Evolutionary conservation across 768 basidiomycete genomes (phyloP).

Genomic region (Suillus variegatus): DNA sequence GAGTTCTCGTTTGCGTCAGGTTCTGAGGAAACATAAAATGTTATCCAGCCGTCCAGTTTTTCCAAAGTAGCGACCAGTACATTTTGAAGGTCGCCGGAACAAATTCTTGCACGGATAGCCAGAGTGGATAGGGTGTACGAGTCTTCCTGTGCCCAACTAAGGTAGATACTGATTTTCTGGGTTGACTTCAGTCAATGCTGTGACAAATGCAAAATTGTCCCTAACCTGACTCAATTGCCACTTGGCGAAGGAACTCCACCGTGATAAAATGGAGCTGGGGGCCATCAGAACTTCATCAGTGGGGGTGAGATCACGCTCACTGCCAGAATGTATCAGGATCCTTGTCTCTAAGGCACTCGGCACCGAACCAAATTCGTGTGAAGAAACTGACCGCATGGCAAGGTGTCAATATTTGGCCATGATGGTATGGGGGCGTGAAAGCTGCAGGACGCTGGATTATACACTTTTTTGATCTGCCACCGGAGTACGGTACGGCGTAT

Average conservation of each 20-base stretch:
- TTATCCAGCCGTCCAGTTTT: constrained; percentile 94
- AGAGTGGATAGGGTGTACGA: constrained; percentile 96
- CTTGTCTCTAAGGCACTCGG: too few species aligned
- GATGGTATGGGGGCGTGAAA: too few species aligned
- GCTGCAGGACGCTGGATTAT: too few species aligned
- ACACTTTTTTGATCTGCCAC: too few species aligned
- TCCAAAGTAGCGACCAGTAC: constrained; percentile 81
- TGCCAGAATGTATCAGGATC: constrained; percentile 98
- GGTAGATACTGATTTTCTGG: constrained; percentile 85
- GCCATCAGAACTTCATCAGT: constrained; percentile 72
- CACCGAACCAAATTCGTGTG: too few species aligned
- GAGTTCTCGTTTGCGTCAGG: constrained; percentile 77
- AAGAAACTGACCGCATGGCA: too few species aligned
- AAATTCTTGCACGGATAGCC: constrained; percentile 89
- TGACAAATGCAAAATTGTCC: constrained; percentile 5
- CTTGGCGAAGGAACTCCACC: constrained; percentile 87
- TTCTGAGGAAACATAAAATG: constrained; percentile 81
- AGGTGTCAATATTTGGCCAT: too few species aligned
- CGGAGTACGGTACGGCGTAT: too few species aligned
- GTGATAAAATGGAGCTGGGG: constrained; percentile 97
- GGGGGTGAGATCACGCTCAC: constrained; percentile 49
- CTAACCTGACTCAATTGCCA: constrained; percentile 74
- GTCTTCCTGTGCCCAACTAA: constrained; percentile 84
- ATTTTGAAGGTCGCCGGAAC: constrained; percentile 90
- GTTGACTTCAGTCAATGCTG: background rate